Conservation (phyloP, 2,329 filamentous ascomycete species). For the Xylariomycetidae sp. region DNA sequence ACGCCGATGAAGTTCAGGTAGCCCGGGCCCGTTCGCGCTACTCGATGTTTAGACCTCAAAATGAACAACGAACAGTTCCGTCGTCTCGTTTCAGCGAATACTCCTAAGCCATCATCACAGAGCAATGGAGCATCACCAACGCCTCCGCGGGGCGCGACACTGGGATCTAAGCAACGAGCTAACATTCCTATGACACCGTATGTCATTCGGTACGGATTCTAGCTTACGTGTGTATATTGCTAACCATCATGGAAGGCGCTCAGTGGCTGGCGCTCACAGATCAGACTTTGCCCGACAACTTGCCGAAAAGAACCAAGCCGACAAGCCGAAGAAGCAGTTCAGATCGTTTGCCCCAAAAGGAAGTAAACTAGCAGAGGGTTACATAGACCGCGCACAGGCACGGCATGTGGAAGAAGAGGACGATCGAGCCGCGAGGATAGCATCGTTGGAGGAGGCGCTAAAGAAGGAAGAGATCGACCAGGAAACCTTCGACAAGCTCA, state of each 20-base stretch:
- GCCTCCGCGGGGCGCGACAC: conserved; percentile 36
- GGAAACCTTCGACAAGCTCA: conserved; percentile 67
- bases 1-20: no score
- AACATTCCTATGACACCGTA: conserved; percentile 95
- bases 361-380: conserved; percentile 70
- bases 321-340: conserved; percentile 63
- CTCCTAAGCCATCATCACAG: conserved; percentile 32
- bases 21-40: no score
- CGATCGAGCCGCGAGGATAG: conserved; percentile 58
- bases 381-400: conserved; percentile 71
- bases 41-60: neutral
- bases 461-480: conserved; percentile 81
- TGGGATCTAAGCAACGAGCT: conserved; percentile 72
- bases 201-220: conserved; percentile 25
- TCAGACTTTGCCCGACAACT: conserved; percentile 79
- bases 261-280: conserved; percentile 48
- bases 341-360: conserved; percentile 78
- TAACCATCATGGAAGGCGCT: conserved; percentile 46
- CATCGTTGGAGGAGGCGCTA: conserved; percentile 72
- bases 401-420: conserved; percentile 50
- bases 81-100: conserved; percentile 58
- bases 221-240: conserved; percentile 10
- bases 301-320: conserved; percentile 59
- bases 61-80: conserved; percentile 99
- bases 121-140: conserved; percentile 40